Conservation (phyloP, 1,284 basidiomycete genomes). For the Cryptococcus depauperatus region DNA sequence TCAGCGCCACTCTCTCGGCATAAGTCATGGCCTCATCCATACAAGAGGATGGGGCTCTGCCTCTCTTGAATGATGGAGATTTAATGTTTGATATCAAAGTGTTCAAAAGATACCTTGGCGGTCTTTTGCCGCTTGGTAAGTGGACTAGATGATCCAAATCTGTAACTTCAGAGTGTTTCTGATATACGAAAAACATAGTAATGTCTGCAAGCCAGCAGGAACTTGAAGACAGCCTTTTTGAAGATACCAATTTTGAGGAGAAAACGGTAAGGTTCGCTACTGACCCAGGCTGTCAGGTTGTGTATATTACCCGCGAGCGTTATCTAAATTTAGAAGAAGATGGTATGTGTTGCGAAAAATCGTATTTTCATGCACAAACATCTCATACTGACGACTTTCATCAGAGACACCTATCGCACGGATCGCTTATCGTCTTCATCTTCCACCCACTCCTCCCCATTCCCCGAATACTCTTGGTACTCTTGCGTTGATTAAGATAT, state of each 20-base stretch:
- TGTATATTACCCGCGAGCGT: slow-evolving; percentile 40
- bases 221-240: slow-evolving; percentile 36
- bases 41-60: slow-evolving; percentile 23
- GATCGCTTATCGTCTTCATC: slow-evolving; percentile 37
- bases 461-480: slow-evolving; percentile 73
- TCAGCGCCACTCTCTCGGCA: too few species aligned
- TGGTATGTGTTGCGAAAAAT: slow-evolving; percentile 10
- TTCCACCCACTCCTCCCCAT: slow-evolving; percentile 48
- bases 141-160: slow-evolving; percentile 10
- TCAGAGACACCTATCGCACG: slow-evolving; percentile 24
- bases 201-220: slow-evolving; percentile 40
- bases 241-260: slow-evolving; percentile 40
- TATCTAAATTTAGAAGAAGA: slow-evolving; percentile 34
- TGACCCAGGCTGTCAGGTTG: slow-evolving; percentile 40
- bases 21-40: slow-evolving; percentile 18
- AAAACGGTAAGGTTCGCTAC: slow-evolving; percentile 39
- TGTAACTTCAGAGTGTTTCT: not conserved
- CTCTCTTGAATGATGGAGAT: slow-evolving; percentile 7
- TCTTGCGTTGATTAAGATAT: slow-evolving; percentile 89
- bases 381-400: not conserved
- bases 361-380: too few species aligned
- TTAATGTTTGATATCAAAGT: slow-evolving; percentile 37
- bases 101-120: slow-evolving; percentile 36
- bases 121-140: slow-evolving; percentile 31
- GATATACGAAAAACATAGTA: slow-evolving; percentile 19